phyloP scores from a whole-genome alignment of 176 grass and related monocot genomes.

The Musa beccarii region DNA sequence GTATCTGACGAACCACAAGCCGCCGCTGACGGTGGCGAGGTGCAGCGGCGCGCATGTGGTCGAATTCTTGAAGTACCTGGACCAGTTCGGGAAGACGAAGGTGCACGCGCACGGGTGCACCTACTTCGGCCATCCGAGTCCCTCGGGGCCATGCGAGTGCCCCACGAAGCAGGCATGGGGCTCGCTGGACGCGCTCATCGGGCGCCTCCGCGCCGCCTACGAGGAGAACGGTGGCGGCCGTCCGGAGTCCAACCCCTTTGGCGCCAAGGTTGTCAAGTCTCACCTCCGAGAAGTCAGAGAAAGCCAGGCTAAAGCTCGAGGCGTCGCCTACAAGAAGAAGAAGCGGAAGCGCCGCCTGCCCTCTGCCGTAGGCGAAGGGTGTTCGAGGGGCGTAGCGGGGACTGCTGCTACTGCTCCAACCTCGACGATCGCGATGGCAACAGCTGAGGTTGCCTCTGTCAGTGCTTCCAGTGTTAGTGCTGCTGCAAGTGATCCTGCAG shows the following conservation, averaged over 20 bases:
- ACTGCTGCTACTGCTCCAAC: no score
- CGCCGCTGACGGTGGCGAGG: conserved; percentile 55
- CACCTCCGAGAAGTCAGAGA: not conserved
- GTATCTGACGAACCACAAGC: conserved; percentile 81
- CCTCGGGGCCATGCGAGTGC: conserved; percentile 49
- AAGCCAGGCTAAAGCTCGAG: not conserved
- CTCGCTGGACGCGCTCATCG: not conserved
- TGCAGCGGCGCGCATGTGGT: conserved; percentile 78
- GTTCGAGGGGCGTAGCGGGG: no score
- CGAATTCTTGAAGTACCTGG: conserved; percentile 80
- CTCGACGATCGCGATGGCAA: no score
- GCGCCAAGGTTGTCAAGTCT: not conserved
- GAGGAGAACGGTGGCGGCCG: not conserved
- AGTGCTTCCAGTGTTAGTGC: no score
- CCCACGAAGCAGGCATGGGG: conserved; percentile 10
- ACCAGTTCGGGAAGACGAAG: conserved; percentile 94
- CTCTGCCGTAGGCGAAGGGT: not conserved
- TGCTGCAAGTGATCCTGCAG: no score
- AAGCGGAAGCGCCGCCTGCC: conserved; percentile 1
- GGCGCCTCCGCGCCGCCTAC: not conserved
- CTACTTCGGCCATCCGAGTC: conserved; percentile 64
- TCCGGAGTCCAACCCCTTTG: not conserved
- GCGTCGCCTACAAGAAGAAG: not conserved
- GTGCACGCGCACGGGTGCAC: conserved; percentile 62
- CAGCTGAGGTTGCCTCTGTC: no score